Evolutionary conservation across 805 yeast genomes (phyloP).

Genomic region (Komagataella pseudopastoris): DNA sequence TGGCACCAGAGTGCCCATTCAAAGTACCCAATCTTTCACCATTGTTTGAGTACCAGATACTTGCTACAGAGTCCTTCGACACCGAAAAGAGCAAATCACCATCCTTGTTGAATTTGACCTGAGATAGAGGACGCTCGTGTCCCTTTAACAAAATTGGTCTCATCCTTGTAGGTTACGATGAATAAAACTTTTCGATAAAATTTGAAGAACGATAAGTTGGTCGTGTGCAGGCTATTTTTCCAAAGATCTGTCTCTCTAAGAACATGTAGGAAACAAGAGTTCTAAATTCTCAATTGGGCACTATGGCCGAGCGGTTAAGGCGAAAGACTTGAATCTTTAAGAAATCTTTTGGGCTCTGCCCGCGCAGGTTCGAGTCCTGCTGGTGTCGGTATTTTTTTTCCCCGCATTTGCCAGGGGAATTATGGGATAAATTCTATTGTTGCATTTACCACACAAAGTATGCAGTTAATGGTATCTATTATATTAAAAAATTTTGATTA

Average conservation of each 20-base stretch:
- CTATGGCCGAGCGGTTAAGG: constrained; percentile 3
- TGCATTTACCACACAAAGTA: not conserved
- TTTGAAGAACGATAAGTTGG: not conserved
- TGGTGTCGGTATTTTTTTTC: constrained; percentile 1
- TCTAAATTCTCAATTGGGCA: not conserved
- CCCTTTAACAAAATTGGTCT: constrained; percentile 73
- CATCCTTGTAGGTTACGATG: constrained; percentile 18
- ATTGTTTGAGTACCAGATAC: constrained; percentile 87
- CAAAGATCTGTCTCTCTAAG: not conserved
- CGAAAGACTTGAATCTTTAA: constrained; percentile 1
- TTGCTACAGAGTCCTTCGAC: constrained; percentile 81
- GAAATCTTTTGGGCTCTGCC: constrained; percentile 2
- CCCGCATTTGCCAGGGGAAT: too few relatives aligned
- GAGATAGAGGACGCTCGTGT: constrained; percentile 95
- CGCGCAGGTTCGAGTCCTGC: constrained; percentile 4
- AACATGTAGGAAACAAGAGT: not conserved
- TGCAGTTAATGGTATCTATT: not conserved
- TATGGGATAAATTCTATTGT: too few relatives aligned
- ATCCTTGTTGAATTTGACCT: constrained; percentile 88
- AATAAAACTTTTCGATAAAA: not conserved
- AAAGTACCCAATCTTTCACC: constrained; percentile 96
- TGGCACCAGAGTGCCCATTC: constrained; percentile 82
- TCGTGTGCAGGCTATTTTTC: not conserved
- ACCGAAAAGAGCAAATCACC: constrained; percentile 90
- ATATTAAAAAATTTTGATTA: not conserved